Evolutionary conservation across 805 yeast genomes (phyloP).

Genomic region (Komagataella pseudopastoris): DNA sequence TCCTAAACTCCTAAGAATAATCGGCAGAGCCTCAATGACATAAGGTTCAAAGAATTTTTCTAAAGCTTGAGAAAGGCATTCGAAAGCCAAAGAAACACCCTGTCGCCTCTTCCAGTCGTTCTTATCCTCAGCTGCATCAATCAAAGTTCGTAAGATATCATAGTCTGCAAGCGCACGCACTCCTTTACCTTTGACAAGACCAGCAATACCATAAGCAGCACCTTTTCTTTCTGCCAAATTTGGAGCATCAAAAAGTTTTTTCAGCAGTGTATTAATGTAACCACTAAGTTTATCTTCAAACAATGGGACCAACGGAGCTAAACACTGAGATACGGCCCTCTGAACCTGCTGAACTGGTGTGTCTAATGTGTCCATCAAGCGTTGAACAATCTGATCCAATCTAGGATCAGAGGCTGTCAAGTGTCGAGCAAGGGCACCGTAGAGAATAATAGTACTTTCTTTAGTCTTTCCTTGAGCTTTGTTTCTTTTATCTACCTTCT

Average conservation of each 20-base stretch:
- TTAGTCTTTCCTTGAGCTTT: constrained; percentile 46
- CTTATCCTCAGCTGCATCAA: constrained; percentile 81
- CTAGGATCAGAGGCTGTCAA: constrained; percentile 54
- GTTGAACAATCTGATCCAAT: constrained; percentile 47
- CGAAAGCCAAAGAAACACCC: constrained; percentile 79
- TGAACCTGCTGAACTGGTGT: constrained; percentile 89
- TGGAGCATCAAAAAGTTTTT: constrained; percentile 40
- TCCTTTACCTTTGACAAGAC: constrained; percentile 85
- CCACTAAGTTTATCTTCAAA: constrained; percentile 28
- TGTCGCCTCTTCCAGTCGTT: constrained; percentile 64
- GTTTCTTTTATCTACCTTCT: constrained; percentile 27
- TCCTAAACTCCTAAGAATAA: constrained; percentile 69
- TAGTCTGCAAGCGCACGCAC: constrained; percentile 60
- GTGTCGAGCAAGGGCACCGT: constrained; percentile 87
- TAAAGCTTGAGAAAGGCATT: constrained; percentile 65
- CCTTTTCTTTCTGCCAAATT: constrained; percentile 58
- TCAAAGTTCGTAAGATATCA: constrained; percentile 53
- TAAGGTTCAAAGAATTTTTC: constrained; percentile 87
- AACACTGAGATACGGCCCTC: constrained; percentile 71
- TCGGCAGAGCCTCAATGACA: constrained; percentile 78
- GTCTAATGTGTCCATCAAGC: constrained; percentile 61
- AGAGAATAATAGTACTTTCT: constrained; percentile 73
- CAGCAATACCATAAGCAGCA: constrained; percentile 94
- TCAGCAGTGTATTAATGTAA: constrained; percentile 46
- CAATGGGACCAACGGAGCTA: constrained; percentile 66